phyloP scores from a whole-genome alignment of 2,329 filamentous ascomycete genomes.

The Venturia oleaginea region DNA sequence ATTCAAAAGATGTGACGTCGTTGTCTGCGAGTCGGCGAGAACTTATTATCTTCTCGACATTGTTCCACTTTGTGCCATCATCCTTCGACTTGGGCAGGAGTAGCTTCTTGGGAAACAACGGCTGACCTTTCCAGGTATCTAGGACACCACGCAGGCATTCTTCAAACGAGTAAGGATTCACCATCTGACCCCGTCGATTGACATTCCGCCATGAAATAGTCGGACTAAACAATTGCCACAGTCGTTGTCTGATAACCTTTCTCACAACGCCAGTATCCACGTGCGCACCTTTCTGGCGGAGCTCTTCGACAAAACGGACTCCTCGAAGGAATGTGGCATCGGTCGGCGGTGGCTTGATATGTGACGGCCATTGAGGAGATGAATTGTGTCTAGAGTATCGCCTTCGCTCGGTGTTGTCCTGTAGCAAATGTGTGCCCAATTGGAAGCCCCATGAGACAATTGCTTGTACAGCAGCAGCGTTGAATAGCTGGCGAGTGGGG shows the following conservation, averaged over 20 bases:
- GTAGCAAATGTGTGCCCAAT: slow-evolving; percentile 12
- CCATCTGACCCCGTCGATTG: slow-evolving; percentile 3
- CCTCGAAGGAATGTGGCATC: slow-evolving; percentile 17
- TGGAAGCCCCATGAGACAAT: slow-evolving; percentile 27
- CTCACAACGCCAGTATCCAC: slow-evolving; percentile 17
- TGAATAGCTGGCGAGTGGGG: slow-evolving; percentile 19
- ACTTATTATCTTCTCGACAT: neutral
- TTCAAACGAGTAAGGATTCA: slow-evolving; percentile 13
- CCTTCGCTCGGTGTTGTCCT: neutral
- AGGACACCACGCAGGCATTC: neutral
- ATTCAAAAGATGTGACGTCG: neutral
- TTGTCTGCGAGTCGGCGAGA: neutral
- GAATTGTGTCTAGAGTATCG: neutral
- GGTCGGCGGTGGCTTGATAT: slow-evolving; percentile 5
- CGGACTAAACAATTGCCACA: slow-evolving; percentile 29
- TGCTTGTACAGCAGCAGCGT: slow-evolving; percentile 20
- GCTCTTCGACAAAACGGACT: slow-evolving; percentile 20
- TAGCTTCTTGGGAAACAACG: slow-evolving; percentile 2
- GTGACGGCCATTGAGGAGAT: slow-evolving; percentile 19
- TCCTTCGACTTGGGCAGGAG: neutral
- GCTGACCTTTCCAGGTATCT: neutral
- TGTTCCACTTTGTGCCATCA: neutral
- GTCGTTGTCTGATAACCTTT: slow-evolving; percentile 20
- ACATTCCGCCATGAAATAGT: slow-evolving; percentile 10
- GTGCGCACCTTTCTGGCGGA: slow-evolving; percentile 20